Conservation (phyloP, 305 asterid species). For the Plantago lanceolata region DNA sequence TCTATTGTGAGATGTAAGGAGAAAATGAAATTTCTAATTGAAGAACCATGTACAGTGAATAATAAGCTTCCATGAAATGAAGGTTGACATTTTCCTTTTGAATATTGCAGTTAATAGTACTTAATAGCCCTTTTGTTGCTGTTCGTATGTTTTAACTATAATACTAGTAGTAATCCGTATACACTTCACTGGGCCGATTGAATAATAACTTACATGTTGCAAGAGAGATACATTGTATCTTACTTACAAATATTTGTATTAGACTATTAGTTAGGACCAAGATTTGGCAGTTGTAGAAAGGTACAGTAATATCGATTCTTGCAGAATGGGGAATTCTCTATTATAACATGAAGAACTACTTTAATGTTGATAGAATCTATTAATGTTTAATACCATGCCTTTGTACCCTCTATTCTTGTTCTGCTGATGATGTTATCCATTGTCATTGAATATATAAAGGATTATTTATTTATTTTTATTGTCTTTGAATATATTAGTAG, state of each 20-base stretch:
- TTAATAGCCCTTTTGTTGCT: too few species aligned
- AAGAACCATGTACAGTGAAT: slow-evolving; percentile 28
- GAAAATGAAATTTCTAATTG: slow-evolving; percentile 15
- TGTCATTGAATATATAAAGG: too few species aligned
- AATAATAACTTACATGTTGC: too few species aligned
- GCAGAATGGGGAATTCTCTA: slow-evolving; percentile 45
- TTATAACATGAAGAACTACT: neutral
- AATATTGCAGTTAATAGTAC: too few species aligned
- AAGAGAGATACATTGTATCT: slow-evolving; percentile 19
- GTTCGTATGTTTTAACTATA: too few species aligned
- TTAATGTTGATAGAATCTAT: neutral
- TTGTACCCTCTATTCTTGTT: neutral
- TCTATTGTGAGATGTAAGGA: slow-evolving; percentile 42
- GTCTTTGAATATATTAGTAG: neutral
- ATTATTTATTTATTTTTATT: too few species aligned
- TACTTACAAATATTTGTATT: slow-evolving; percentile 9
- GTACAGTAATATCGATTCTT: slow-evolving; percentile 60
- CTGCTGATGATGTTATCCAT: neutral
- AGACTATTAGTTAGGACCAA: slow-evolving; percentile 57
- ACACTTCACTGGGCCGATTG: too few species aligned
- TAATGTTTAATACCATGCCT: neutral
- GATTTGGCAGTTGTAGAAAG: slow-evolving; percentile 69
- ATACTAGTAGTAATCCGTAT: too few species aligned
- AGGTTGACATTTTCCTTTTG: too few species aligned
- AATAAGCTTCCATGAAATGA: too few species aligned